phyloP scores from a whole-genome alignment of 345 rosid genomes.

The Eucalyptus caleyi region DNA sequence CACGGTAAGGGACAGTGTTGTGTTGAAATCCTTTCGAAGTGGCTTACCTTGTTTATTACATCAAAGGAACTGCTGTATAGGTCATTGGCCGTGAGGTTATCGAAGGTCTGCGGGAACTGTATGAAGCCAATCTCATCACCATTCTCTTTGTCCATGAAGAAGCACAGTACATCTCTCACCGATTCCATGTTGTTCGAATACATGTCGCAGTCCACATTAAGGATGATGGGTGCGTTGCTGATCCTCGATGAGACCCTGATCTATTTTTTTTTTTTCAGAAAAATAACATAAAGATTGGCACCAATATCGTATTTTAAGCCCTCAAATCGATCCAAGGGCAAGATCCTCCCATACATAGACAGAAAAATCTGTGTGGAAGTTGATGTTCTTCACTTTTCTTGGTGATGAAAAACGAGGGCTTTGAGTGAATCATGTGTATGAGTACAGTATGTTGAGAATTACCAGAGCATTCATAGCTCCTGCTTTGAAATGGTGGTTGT shows the following conservation, averaged over 20 bases:
- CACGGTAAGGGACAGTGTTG: neutral
- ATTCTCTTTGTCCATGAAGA: constrained; percentile 30
- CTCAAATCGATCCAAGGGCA: neutral
- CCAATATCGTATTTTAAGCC: neutral
- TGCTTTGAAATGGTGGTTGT: constrained; percentile 34
- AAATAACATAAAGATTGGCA: neutral
- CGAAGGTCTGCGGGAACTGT: constrained; percentile 23
- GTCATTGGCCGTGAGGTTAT: constrained; percentile 20
- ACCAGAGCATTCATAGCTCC: constrained; percentile 46
- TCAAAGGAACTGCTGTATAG: neutral
- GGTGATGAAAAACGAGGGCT: neutral
- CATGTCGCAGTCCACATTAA: constrained; percentile 41
- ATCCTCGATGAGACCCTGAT: constrained; percentile 38
- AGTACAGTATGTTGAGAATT: neutral
- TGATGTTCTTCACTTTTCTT: neutral
- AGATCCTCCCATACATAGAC: neutral
- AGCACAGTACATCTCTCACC: constrained; percentile 28
- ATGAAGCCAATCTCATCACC: constrained; percentile 24
- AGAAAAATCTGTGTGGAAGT: neutral
- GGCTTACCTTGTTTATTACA: neutral
- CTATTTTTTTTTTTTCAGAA: neutral
- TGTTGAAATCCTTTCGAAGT: neutral
- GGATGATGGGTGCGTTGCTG: constrained; percentile 25
- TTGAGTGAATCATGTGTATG: neutral
- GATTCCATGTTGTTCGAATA: constrained; percentile 22